phyloP scores from a whole-genome alignment of 768 basidiomycete genomes.

The Naganishia friedmannii region DNA sequence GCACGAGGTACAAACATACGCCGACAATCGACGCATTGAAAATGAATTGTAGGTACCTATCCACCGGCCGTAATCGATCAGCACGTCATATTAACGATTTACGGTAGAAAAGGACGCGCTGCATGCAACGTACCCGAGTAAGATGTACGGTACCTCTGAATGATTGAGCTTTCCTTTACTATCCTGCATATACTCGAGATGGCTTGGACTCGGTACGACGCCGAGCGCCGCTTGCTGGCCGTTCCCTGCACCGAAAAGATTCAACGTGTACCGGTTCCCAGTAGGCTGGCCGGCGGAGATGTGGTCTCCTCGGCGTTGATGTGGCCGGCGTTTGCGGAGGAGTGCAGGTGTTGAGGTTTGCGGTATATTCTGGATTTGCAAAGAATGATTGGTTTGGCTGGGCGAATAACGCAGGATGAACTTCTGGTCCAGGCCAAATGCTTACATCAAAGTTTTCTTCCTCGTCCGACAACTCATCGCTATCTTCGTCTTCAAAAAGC shows the following conservation, averaged over 20 bases:
- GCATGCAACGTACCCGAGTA: slow-evolving; percentile 68
- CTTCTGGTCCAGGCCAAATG: neutral
- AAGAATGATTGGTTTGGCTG: neutral
- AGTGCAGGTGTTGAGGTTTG: neutral
- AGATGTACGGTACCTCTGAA: slow-evolving; percentile 64
- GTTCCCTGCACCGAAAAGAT: slow-evolving; percentile 21
- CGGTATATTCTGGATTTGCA: neutral
- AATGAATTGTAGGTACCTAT: slow-evolving; percentile 86
- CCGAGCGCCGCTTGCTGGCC: slow-evolving; percentile 12
- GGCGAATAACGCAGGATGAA: neutral
- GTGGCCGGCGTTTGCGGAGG: neutral
- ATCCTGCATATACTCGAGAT: slow-evolving; percentile 23
- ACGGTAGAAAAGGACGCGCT: neutral
- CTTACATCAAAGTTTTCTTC: slow-evolving; percentile 2
- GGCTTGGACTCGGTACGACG: slow-evolving; percentile 7
- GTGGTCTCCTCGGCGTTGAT: neutral
- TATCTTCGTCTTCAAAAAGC: neutral
- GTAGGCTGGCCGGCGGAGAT: neutral
- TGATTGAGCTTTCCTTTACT: slow-evolving; percentile 28
- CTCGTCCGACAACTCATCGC: neutral
- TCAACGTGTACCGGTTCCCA: slow-evolving; percentile 23
- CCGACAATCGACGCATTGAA: slow-evolving; percentile 83
- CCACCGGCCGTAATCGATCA: slow-evolving; percentile 27
- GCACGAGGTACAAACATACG: slow-evolving; percentile 75
- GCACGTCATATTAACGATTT: neutral